phyloP scores from a whole-genome alignment of 345 rosid genomes.

The Populus nigra region DNA sequence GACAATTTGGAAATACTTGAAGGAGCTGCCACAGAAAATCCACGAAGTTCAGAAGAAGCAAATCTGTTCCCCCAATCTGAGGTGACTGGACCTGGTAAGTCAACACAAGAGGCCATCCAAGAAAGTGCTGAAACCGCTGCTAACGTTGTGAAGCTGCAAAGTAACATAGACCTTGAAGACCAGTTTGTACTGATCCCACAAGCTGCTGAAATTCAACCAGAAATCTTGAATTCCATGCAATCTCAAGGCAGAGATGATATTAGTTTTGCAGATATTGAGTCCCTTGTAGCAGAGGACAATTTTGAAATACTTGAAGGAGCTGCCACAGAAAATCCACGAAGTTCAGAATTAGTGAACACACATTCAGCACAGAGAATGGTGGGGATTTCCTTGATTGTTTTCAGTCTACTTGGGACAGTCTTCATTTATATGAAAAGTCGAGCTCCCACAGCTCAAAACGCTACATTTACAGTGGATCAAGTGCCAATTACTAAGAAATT shows the following conservation, averaged over 20 bases:
- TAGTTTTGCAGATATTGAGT: conserved; percentile 3
- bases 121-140: neutral
- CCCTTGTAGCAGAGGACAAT: conserved; percentile 6
- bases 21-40: conserved; percentile 15
- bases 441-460: conserved; percentile 12
- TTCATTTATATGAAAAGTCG: conserved; percentile 31
- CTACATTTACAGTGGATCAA: conserved; percentile 17
- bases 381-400: conserved; percentile 30
- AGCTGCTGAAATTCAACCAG: conserved; percentile 18
- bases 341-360: conserved; percentile 10
- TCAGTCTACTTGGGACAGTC: conserved; percentile 41
- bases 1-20: conserved; percentile 1
- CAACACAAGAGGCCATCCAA: neutral
- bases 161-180: neutral
- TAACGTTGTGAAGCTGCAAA: neutral
- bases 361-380: conserved; percentile 1
- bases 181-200: neutral
- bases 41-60: conserved; percentile 16
- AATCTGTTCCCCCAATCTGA: conserved; percentile 4
- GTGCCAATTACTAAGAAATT: conserved; percentile 25
- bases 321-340: conserved; percentile 9
- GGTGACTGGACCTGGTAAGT: neutral
- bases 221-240: conserved; percentile 1
- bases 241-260: conserved; percentile 6
- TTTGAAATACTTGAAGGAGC: conserved; percentile 16